These are phyloP conservation scores for Bacidia gigantensis DNA, from an alignment of 495 filamentous ascomycete genomes.

Conservation along the genomic window DNA sequence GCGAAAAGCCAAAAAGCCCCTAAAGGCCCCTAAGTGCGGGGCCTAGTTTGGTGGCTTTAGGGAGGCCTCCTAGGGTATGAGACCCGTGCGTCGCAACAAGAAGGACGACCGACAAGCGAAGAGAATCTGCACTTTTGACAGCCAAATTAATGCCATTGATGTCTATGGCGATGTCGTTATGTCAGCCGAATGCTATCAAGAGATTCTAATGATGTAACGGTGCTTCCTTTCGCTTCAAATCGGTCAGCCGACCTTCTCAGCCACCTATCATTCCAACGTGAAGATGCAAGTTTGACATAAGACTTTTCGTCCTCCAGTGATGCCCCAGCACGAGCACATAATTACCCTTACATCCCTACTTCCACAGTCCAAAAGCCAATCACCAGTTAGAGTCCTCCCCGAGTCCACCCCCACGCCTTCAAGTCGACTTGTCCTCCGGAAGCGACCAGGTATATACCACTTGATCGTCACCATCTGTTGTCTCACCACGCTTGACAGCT, in stretches of 20 bases:
- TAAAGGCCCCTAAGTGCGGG: background rate
- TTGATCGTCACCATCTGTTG: background rate
- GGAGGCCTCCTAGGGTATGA: background rate
- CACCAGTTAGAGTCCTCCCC: background rate
- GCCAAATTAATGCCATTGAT: too few species aligned
- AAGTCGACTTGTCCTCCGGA: background rate
- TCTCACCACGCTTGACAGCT: background rate
- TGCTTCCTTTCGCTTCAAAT: background rate
- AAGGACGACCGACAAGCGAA: too few species aligned
- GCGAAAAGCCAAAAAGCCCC: background rate
- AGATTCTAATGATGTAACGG: background rate
- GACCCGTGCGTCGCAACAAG: background rate
- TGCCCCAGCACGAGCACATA: too few species aligned
- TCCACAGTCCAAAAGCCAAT: background rate
- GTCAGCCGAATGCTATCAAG: too few species aligned
- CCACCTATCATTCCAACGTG: background rate
- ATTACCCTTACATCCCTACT: too few species aligned
- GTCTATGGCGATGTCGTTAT: too few species aligned
- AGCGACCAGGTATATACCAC: slow-evolving; percentile 2
- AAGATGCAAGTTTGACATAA: background rate
- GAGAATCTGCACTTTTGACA: too few species aligned
- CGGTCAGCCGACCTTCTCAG: background rate
- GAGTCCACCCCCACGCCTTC: background rate
- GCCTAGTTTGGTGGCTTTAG: background rate
- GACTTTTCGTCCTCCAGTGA: background rate